Base-by-base conservation (phyloP, 169 alveolate species). In the Plasmodium fragile region DNA sequence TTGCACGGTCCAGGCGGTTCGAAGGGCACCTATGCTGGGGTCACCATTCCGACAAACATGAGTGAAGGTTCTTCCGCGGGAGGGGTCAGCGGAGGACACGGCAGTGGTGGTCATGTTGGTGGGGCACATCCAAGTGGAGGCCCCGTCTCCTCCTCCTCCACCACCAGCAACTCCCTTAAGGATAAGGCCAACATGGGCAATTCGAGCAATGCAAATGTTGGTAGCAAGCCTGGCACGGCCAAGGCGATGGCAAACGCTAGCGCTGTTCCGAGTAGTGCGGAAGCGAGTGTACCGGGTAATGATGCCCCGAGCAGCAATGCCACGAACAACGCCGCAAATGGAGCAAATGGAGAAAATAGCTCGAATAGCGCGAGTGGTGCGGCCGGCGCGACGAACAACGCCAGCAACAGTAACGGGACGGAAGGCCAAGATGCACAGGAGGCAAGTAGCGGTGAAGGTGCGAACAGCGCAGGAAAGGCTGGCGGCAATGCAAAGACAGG, bases 131-230 rank as follows among this genome's bases (percentile, higher is more conserved):
- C 59, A 5, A 82, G 25, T 65, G 59, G 36, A 65, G 18, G 30
- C 41, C 41, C 10, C 22, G 59, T 25, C 43, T 16, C 25, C 39
- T 16, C 36, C 71, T 3, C 16, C 39, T 16, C 36, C 71, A 1
- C 16, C 78, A 36, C 16, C 69, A 70, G 55, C 52, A 82, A 65
- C 73, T 11, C 81, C n/a, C n/a, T 65, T 82, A 69, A 82, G 52
- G 53, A 82, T n/a, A 65, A 69, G 39, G 45, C 69, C 18, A 36
- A 82, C 72, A 65, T n/a, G 18, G 53, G 53, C 0, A 43, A 16
- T 49, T 11, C 30, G 22, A 78, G 13, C 16, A 78, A 78, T 39
- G 32, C 83, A 1, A 78, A 22, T 8, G 69, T 28, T 53, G 69
- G 32, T 49, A 82, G 49, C 32, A 34, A 49, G 5, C 5, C 39